Evolutionary conservation across 2,329 filamentous ascomycete species (phyloP).

Genomic region (Verruconis gallopava): DNA sequence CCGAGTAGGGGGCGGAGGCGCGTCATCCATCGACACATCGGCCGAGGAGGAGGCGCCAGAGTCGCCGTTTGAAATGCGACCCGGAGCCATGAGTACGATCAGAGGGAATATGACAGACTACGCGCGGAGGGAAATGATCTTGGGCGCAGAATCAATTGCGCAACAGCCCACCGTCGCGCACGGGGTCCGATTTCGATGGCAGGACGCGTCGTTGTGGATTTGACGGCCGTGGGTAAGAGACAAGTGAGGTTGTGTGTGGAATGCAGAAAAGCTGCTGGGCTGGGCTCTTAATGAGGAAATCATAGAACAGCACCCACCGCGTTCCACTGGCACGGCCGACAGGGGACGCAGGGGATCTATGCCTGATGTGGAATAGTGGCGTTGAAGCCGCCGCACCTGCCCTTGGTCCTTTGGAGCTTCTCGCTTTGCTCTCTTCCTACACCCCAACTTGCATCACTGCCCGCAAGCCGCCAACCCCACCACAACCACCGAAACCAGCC

Average conservation of each 20-base stretch:
- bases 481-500: background rate
- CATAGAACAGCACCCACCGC: too few species aligned
- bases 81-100: slow-evolving; percentile 9
- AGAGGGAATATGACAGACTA: background rate
- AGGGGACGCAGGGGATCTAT: background rate
- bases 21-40: slow-evolving; percentile 9
- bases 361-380: background rate
- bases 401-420: background rate
- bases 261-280: too few species aligned
- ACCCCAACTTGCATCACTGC: too few species aligned
- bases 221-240: background rate
- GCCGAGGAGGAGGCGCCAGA: slow-evolving; percentile 8
- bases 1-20: slow-evolving; percentile 2
- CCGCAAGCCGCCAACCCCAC: too few species aligned
- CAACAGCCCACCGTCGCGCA: background rate
- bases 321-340: too few species aligned
- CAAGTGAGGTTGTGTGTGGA: background rate
- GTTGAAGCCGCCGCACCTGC: too few species aligned
- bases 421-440: background rate
- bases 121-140: slow-evolving; percentile 3
- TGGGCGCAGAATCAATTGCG: background rate
- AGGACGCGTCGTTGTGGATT: background rate
- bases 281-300: too few species aligned
- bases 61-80: slow-evolving; percentile 5
- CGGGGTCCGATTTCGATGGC: slow-evolving; percentile 1